Base-by-base conservation (phyloP, 1,284 basidiomycete species). In the Wallemia hederae region DNA sequence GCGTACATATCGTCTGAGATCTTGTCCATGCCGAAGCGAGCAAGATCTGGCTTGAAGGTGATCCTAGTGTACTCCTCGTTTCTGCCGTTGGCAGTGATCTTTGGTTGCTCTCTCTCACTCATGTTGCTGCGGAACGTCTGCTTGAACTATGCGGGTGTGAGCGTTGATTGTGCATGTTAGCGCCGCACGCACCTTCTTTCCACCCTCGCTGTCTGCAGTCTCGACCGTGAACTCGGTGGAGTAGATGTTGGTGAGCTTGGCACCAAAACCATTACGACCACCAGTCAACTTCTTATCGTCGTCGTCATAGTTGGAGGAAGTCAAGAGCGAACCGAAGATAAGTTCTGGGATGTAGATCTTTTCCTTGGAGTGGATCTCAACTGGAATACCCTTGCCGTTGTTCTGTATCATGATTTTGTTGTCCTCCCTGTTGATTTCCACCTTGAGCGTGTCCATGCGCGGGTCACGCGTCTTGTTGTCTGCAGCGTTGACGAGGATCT, bases 271-370 rank as follows among this genome's bases (percentile, higher is more conserved):
- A 69, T 98, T 99, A 68, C 94, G 80, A 72, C 94, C 94, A 73
- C 94, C 94, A 1, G 91, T 96, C 59, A 98, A 79, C 73, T 97
- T 98, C 77, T 91, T 96, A 74, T 98, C 91, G 70, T 91, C 86
- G 67, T 98, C 94, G 70, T 99, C 92, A 69, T 96, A 98, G 73
- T 98, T 98, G 62, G 90, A 94, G 24, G 86, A 90, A 0, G 94
- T 90, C 55, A 98, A 78, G 11, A 68, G 66, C 60, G 9, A 55
- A 11, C 49, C 55, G 31, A 31, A 25, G 31, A 34, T 55, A 57
- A 58, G 29, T 34, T 27, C 39, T 2, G 94, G 94, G 63, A 99
- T 97, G 72, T 88, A 94, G 49, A 94, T 85, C 66, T 85, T 84
- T 73, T 97, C 90, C 67, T 80, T 84, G 27, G 81, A 80, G 72